Conservation (phyloP, 2,329 filamentous ascomycete genomes). For the Moelleriella libera region DNA sequence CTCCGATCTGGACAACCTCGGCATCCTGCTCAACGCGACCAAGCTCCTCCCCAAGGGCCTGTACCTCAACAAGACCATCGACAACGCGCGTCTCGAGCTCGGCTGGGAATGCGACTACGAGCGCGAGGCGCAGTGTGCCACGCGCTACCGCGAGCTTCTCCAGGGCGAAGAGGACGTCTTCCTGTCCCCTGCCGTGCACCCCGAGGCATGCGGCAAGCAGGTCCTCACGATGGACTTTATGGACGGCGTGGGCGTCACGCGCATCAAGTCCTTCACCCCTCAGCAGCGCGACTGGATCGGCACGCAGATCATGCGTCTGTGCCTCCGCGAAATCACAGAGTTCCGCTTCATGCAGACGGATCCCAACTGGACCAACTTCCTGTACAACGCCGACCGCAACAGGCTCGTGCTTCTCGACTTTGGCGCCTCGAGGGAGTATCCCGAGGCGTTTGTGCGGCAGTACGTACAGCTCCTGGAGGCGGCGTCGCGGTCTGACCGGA, state of each 20-base stretch:
- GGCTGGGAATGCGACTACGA: conserved; percentile 96
- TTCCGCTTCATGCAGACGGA: conserved; percentile 99
- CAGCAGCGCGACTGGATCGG: conserved; percentile 91
- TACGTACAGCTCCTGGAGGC: conserved; percentile 74
- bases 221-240: conserved; percentile 92
- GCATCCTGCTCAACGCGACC: conserved; percentile 79
- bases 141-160: conserved; percentile 65
- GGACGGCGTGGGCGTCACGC: conserved; percentile 74
- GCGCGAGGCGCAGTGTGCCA: conserved; percentile 71
- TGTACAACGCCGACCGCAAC: conserved; percentile 61
- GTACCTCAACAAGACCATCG: conserved; percentile 94
- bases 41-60: conserved; percentile 80
- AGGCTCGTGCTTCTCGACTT: conserved; percentile 91
- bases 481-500: conserved; percentile 56
- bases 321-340: conserved; percentile 81
- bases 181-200: conserved; percentile 62
- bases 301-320: conserved; percentile 81
- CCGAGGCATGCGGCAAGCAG: conserved; percentile 68
- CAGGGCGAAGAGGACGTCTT: conserved; percentile 53
- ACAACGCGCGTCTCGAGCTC: conserved; percentile 81
- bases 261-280: conserved; percentile 61
- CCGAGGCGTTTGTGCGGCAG: conserved; percentile 59
- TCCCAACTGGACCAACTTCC: conserved; percentile 98
- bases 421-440: conserved; percentile 79
- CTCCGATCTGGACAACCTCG: conserved; percentile 88